Evolutionary conservation across 2,329 filamentous ascomycete genomes (phyloP).

Genomic region (Cercospora beticola): DNA sequence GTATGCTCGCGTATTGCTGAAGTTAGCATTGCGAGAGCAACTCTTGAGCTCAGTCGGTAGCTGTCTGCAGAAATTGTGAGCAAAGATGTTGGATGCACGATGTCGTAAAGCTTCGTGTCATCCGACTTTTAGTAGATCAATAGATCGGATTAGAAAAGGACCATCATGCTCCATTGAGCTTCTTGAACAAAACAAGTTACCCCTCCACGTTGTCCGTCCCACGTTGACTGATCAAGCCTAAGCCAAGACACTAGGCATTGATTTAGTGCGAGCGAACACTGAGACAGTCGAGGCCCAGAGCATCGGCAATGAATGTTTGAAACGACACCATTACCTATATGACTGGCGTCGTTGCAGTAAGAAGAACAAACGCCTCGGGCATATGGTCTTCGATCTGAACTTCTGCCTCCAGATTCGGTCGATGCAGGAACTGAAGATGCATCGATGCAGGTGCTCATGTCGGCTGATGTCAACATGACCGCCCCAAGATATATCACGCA

Average conservation of each 20-base stretch:
- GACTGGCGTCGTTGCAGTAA: too few species aligned
- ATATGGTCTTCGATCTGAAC: too few species aligned
- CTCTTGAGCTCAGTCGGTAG: not conserved
- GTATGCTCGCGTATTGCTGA: not conserved
- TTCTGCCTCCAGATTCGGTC: not conserved
- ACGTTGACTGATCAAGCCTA: not conserved
- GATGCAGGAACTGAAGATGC: not conserved
- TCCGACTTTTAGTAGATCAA: too few species aligned
- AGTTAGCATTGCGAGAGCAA: not conserved
- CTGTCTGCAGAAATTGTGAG: not conserved
- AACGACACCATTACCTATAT: not conserved
- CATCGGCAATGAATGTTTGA: not conserved
- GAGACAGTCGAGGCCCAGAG: not conserved
- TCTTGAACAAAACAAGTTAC: not conserved
- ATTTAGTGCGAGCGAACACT: not conserved
- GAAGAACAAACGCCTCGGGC: too few species aligned
- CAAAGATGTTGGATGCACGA: not conserved
- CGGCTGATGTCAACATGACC: not conserved
- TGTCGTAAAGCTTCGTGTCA: not conserved
- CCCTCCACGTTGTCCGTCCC: not conserved
- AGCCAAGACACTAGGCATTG: not conserved
- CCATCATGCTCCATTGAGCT: not conserved
- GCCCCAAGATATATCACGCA: not conserved
- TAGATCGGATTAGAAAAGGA: not conserved
- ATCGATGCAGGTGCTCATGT: not conserved